Conservation (phyloP, 495 filamentous ascomycete genomes). For the Letharia lupina region DNA sequence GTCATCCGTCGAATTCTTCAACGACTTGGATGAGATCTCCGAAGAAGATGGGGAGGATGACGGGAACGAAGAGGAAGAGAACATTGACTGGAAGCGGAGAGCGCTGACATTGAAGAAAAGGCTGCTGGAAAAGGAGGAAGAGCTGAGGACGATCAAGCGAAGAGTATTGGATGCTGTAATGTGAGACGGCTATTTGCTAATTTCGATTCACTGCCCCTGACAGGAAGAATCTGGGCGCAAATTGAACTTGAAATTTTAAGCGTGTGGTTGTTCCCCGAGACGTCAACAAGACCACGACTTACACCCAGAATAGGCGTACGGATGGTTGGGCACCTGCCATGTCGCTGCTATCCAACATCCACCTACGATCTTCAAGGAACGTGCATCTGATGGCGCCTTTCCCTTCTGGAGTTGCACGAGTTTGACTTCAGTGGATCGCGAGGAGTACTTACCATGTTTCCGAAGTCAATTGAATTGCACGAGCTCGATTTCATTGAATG, state of each 20-base stretch:
- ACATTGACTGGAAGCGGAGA: constrained; percentile 26
- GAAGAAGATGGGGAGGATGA: constrained; percentile 32
- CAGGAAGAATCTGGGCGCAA: not conserved
- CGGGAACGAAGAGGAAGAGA: constrained; percentile 28
- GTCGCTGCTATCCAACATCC: not conserved
- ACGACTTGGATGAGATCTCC: constrained; percentile 21
- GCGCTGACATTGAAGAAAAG: constrained; percentile 39
- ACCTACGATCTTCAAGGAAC: not conserved
- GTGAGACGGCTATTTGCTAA: constrained; percentile 20
- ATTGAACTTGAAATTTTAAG: not conserved
- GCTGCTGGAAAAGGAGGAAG: constrained; percentile 44
- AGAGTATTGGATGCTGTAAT: constrained; percentile 51
- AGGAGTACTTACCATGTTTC: not conserved
- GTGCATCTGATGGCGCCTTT: not conserved
- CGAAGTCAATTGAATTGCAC: not conserved
- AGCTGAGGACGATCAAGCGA: constrained; percentile 43
- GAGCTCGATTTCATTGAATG: not conserved
- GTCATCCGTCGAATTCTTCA: constrained; percentile 26
- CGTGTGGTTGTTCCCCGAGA: not conserved
- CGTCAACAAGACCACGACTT: not conserved
- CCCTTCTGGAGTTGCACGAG: not conserved
- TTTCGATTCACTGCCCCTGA: not conserved
- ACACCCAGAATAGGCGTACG: not conserved
- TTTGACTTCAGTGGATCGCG: not conserved
- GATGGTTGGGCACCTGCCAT: not conserved